Percentiles rank a stretch among this genome's conserved stretches.
These are phyloP conservation scores for Dictyostelium citrinum DNA, from an alignment of 78 protist genomes.

Conservation along the genomic window DNA sequence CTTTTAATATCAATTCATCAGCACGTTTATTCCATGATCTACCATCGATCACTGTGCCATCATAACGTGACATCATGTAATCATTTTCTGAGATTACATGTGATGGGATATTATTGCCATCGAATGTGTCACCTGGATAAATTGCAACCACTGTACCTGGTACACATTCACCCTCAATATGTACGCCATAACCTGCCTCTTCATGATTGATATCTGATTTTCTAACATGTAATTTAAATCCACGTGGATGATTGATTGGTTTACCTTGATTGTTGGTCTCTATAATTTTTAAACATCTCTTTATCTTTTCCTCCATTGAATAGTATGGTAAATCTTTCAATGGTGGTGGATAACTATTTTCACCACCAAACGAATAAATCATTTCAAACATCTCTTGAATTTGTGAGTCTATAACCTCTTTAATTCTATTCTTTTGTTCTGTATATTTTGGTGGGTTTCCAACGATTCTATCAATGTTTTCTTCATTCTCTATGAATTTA, in stretches of 20 bases:
- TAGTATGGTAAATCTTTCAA: constrained; percentile 18
- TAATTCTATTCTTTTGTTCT: background rate
- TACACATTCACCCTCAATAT: constrained; percentile 12
- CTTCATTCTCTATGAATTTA: background rate
- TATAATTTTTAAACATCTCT: constrained; percentile 19
- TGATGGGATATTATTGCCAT: background rate
- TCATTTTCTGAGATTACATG: constrained; percentile 5
- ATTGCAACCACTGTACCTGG: constrained; percentile 68
- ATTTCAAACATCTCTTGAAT: background rate
- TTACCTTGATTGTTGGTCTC: constrained; percentile 7
- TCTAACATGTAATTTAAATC: constrained; percentile 14
- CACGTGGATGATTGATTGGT: constrained; percentile 43
- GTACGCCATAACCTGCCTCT: constrained; percentile 69
- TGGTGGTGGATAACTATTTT: constrained; percentile 49
- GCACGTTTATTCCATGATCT: constrained; percentile 20
- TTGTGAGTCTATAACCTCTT: constrained; percentile 1
- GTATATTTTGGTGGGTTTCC: background rate
- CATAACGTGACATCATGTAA: constrained; percentile 62
- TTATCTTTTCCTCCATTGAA: constrained; percentile 31
- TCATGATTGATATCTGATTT: constrained; percentile 22
- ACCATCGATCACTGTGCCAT: constrained; percentile 64
- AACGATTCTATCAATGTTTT: no score
- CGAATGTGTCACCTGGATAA: constrained; percentile 56
- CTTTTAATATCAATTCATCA: background rate
- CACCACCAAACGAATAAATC: constrained; percentile 28